Base-by-base conservation (phyloP, 495 filamentous ascomycete genomes). In the Xeromyces bisporus region DNA sequence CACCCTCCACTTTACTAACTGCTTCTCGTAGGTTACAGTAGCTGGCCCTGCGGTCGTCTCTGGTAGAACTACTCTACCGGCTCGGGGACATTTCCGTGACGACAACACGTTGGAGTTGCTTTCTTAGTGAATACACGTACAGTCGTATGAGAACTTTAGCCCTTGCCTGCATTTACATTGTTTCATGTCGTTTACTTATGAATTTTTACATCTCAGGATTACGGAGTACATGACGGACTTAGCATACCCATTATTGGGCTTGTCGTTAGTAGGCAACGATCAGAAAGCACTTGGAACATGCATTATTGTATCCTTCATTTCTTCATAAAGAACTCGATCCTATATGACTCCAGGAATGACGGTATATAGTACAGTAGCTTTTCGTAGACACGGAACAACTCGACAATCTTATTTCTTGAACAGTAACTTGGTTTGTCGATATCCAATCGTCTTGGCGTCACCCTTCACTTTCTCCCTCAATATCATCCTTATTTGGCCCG, bases 51-150 rank as follows among this genome's bases (percentile, higher is more conserved):
- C 54, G 25, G 60, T 60, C 31, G 46, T 57, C 12, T 47, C 40
- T 23, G 47, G 40, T 2, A 50, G 47, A 28, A 38, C 40, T 0
- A 48, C 43, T 17, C 39, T 64, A 7, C 31, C 50, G 0, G 37
- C 32, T 13, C 48, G 43, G 24, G 55, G 33, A 27, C 57, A 47
- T 24, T 53, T 64, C 36, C 51, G 49, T 31, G 41, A 50, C 17
- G 56, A 62, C 32, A 58, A 62, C 40, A 59, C 60, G 3, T 29
- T 64, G 26, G 46, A 56, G 17, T 33, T 62, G 34, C 18, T 15
- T 13, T 14, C 21, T 6, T 23, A 29, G 11, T n/a, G 23, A 24
- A 24, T 11, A 5, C 11, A 5, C 26, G 4, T 27, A n/a, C n/a
- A 5, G 26, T 2, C 12, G 23, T 36, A 36, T 18, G 23, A 29